Evolutionary conservation across 78 protist genomes (phyloP).

Genomic region (Trichosphaerium sp.): DNA sequence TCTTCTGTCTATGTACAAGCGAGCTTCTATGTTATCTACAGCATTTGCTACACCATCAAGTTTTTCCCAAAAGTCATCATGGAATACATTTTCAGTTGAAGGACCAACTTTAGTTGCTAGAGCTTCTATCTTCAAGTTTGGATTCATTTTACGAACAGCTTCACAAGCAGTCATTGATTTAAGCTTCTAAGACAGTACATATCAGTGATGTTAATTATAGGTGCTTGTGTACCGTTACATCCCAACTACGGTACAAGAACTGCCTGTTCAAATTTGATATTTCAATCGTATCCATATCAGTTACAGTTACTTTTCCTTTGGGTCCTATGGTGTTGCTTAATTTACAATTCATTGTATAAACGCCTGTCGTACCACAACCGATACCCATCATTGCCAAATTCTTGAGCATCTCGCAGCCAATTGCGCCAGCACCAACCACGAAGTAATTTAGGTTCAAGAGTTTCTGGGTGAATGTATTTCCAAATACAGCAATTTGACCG

Average conservation of each 20-base stretch:
- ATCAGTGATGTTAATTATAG: neutral
- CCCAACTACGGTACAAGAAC: slow-evolving; percentile 87
- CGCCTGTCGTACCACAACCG: slow-evolving; percentile 54
- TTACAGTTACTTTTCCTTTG: slow-evolving; percentile 60
- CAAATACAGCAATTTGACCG: slow-evolving; percentile 80
- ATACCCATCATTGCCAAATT: slow-evolving; percentile 86
- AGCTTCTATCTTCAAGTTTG: slow-evolving; percentile 56
- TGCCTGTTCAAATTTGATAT: slow-evolving; percentile 89
- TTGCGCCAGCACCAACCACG: slow-evolving; percentile 97
- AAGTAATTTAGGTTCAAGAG: slow-evolving; percentile 52
- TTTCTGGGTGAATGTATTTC: slow-evolving; percentile 30
- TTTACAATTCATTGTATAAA: too few species aligned
- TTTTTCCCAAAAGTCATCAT: slow-evolving; percentile 74
- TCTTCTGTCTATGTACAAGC: slow-evolving; percentile 82
- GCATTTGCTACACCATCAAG: slow-evolving; percentile 85
- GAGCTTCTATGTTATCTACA: slow-evolving; percentile 90
- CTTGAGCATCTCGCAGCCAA: slow-evolving; percentile 97
- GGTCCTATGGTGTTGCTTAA: too few species aligned
- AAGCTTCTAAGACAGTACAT: slow-evolving; percentile 21
- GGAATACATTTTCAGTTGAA: slow-evolving; percentile 83
- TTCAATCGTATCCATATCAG: slow-evolving; percentile 96
- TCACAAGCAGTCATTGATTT: slow-evolving; percentile 86
- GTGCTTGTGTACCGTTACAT: too few species aligned
- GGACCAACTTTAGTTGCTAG: slow-evolving; percentile 62
- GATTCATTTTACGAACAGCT: slow-evolving; percentile 88